Conservation (phyloP, 176 grass and related monocot genomes). For the Pharus latifolius region DNA sequence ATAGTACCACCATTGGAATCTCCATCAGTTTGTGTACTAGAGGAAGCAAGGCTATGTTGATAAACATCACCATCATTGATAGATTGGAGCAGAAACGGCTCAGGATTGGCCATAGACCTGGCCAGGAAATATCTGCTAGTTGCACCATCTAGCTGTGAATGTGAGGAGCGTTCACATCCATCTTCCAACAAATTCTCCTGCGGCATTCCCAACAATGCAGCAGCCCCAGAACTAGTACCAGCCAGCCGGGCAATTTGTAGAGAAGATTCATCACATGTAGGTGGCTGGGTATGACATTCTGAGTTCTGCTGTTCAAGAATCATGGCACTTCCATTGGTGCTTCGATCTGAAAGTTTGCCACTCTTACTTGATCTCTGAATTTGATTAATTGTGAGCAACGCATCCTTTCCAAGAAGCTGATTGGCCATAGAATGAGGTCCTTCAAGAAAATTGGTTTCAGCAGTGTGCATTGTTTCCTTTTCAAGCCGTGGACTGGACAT, state of each 20-base stretch:
- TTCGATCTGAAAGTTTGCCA: not conserved
- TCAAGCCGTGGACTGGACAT: not conserved
- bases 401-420: not conserved
- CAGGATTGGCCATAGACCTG: not conserved
- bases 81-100: not conserved
- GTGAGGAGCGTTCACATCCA: not conserved
- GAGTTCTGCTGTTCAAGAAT: conserved; percentile 7
- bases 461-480: not conserved
- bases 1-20: not conserved
- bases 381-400: not conserved
- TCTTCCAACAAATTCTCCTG: not conserved
- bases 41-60: not conserved
- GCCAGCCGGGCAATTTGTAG: not conserved
- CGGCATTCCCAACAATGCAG: not conserved
- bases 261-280: not conserved
- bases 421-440: not conserved
- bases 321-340: not conserved
- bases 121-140: not conserved
- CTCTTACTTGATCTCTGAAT: not conserved
- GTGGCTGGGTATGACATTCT: not conserved
- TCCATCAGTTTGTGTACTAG: not conserved
- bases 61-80: not conserved
- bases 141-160: not conserved
- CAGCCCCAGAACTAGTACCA: not conserved
- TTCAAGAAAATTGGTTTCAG: not conserved